Evolutionary conservation across 1,139 yeast species (phyloP).

Genomic region (Candida sp.): DNA sequence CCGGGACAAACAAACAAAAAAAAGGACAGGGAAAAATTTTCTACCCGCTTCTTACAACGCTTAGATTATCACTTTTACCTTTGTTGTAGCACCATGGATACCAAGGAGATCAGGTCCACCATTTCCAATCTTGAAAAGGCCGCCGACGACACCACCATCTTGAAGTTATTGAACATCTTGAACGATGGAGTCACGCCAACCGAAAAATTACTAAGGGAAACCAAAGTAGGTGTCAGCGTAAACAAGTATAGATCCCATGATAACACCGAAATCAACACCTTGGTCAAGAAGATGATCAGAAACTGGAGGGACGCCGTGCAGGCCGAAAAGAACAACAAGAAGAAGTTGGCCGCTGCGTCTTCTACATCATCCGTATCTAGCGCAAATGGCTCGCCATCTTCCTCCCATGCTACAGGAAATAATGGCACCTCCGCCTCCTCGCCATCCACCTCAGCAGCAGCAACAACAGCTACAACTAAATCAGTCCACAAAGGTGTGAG

Average conservation of each 20-base stretch:
- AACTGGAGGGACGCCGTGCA: conserved; percentile 93
- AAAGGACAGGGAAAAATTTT: not conserved
- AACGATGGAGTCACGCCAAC: conserved; percentile 82
- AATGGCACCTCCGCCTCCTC: conserved; percentile 9
- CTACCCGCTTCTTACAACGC: not conserved
- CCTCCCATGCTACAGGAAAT: not conserved
- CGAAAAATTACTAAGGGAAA: conserved; percentile 82
- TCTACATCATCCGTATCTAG: conserved; percentile 1
- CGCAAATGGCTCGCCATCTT: not conserved
- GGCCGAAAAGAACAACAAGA: conserved; percentile 61
- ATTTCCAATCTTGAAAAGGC: conserved; percentile 79
- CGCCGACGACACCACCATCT: conserved; percentile 64
- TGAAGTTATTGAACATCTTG: conserved; percentile 68
- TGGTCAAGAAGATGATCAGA: conserved; percentile 83
- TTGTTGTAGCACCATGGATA: conserved; percentile 52
- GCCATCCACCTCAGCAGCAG: not conserved
- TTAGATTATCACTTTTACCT: not conserved
- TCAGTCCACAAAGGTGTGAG: conserved; percentile 53
- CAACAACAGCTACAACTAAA: not conserved
- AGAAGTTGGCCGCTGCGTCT: conserved; percentile 18
- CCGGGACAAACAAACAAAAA: not conserved
- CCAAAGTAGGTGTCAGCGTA: conserved; percentile 98
- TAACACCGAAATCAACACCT: conserved; percentile 65
- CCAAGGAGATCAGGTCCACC: conserved; percentile 72
- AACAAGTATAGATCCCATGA: conserved; percentile 80